Conservation (phyloP, 371 early-diverging fungal genomes). For the Syncephalastrum contaminatum region DNA sequence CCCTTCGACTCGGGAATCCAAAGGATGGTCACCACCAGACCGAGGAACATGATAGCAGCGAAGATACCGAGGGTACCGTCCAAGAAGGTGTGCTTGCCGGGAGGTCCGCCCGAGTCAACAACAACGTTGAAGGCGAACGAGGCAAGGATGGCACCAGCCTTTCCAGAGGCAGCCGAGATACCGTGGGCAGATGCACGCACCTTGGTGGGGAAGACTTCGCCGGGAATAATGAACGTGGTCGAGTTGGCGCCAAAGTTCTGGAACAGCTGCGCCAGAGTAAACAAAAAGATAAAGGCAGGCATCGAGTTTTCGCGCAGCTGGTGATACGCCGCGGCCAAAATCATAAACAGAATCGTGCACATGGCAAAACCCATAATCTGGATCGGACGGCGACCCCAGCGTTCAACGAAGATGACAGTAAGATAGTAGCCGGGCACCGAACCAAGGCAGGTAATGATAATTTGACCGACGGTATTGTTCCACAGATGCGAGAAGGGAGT, state of each 20-base stretch:
- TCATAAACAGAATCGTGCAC: conserved; percentile 70
- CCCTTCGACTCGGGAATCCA: conserved; percentile 60
- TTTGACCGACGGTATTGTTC: conserved; percentile 73
- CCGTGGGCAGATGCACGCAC: conserved; percentile 87
- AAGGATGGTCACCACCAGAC: conserved; percentile 49
- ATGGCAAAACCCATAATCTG: conserved; percentile 78
- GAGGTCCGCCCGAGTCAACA: conserved; percentile 54
- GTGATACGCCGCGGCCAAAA: conserved; percentile 72
- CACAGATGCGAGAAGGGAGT: conserved; percentile 57
- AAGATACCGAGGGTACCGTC: conserved; percentile 68
- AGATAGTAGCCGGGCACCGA: conserved; percentile 89
- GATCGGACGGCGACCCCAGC: conserved; percentile 77
- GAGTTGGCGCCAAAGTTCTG: conserved; percentile 92
- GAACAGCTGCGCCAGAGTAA: conserved; percentile 76
- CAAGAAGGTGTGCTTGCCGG: conserved; percentile 61
- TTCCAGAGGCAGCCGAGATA: conserved; percentile 86
- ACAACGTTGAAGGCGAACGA: conserved; percentile 59
- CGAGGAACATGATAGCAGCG: conserved; percentile 67
- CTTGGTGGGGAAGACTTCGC: conserved; percentile 90
- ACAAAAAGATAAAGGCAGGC: conserved; percentile 70
- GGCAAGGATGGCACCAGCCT: conserved; percentile 75
- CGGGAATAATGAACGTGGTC: conserved; percentile 89
- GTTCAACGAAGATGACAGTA: conserved; percentile 77
- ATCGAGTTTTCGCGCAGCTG: conserved; percentile 53
- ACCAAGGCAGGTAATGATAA: conserved; percentile 81